Percentiles rank a stretch among this genome's conserved stretches.
Evolutionary conservation across 768 basidiomycete species (phyloP).

Genomic region (Xerocomellus intermedius): DNA sequence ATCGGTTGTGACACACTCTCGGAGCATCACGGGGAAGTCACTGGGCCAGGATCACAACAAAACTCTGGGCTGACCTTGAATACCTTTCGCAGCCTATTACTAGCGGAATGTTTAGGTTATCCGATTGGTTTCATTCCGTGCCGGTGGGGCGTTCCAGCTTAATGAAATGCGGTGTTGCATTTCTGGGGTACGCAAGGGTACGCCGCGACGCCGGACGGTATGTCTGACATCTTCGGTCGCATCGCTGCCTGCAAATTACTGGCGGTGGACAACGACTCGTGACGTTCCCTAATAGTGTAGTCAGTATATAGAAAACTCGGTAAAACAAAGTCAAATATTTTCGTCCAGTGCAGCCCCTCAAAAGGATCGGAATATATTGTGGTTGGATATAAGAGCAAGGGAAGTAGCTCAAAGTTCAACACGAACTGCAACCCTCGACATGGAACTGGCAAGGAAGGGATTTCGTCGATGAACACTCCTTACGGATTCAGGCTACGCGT

Average conservation of each 20-base stretch:
- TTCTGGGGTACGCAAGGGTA: background rate
- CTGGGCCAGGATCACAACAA: background rate
- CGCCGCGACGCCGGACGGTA: too few relatives aligned
- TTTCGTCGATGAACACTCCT: background rate
- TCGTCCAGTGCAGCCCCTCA: too few relatives aligned
- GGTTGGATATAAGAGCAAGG: constrained; percentile 5
- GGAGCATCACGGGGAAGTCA: background rate
- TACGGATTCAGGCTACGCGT: constrained; percentile 10
- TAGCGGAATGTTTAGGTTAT: too few relatives aligned
- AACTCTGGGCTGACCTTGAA: background rate
- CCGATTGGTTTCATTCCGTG: constrained; percentile 4
- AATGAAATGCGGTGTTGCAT: constrained; percentile 6
- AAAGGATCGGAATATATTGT: background rate
- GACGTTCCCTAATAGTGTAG: background rate
- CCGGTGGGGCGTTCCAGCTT: background rate
- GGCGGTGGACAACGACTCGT: background rate
- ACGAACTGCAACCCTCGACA: background rate
- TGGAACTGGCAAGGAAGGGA: constrained; percentile 11
- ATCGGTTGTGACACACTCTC: background rate
- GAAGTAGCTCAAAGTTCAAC: background rate
- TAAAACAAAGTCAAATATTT: too few relatives aligned
- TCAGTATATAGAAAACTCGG: too few relatives aligned
- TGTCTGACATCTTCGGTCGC: background rate
- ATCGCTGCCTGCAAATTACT: background rate
- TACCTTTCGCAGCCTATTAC: too few relatives aligned